These are phyloP conservation scores for Sporothrix luriei DNA, from an alignment of 2,329 filamentous ascomycete species.

Conservation along the genomic window DNA sequence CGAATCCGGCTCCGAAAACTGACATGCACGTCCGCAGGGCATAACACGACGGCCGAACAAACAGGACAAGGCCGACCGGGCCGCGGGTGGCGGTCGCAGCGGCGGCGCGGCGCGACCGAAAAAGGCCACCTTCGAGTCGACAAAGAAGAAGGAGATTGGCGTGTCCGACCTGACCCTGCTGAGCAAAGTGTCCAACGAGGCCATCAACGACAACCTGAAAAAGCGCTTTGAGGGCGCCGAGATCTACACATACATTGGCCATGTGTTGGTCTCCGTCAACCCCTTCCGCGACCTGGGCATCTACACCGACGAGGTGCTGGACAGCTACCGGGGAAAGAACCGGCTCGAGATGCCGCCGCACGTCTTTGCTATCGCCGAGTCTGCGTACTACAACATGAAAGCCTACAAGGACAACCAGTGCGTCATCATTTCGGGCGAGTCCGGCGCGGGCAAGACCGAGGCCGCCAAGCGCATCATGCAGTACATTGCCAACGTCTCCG, in stretches of 20 bases:
- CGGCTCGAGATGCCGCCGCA: conserved; percentile 92
- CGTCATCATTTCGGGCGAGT: conserved; percentile 98
- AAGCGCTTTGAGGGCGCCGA: conserved; percentile 96
- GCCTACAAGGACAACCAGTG: conserved; percentile 99
- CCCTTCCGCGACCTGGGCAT: conserved; percentile 97
- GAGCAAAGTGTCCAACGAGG: conserved; percentile 98
- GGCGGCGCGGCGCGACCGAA: conserved; percentile 68
- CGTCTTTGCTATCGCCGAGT: conserved; percentile 96
- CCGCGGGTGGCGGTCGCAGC: conserved; percentile 48
- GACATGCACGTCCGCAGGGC: conserved; percentile 44
- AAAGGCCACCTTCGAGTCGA: conserved; percentile 93
- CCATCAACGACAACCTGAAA: conserved; percentile 98
- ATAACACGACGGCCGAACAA: conserved; percentile 56
- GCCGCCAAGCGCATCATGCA: conserved; percentile 99
- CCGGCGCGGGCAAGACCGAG: conserved; percentile 96
- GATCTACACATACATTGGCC: conserved; percentile 99
- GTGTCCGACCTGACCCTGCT: conserved; percentile 96
- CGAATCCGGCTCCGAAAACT: background rate
- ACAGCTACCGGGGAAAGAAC: conserved; percentile 96
- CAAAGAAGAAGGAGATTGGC: conserved; percentile 99
- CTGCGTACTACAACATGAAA: conserved; percentile 99
- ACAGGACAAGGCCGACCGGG: conserved; percentile 48
- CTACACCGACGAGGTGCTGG: conserved; percentile 91
- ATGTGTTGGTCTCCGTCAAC: conserved; percentile 98
- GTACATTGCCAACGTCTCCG: conserved; percentile 94